A percentile compares a stretch with the other conserved stretches of the same genome.
phyloP scores from a whole-genome alignment of 495 filamentous ascomycete species.

The Acidomyces sp. region DNA sequence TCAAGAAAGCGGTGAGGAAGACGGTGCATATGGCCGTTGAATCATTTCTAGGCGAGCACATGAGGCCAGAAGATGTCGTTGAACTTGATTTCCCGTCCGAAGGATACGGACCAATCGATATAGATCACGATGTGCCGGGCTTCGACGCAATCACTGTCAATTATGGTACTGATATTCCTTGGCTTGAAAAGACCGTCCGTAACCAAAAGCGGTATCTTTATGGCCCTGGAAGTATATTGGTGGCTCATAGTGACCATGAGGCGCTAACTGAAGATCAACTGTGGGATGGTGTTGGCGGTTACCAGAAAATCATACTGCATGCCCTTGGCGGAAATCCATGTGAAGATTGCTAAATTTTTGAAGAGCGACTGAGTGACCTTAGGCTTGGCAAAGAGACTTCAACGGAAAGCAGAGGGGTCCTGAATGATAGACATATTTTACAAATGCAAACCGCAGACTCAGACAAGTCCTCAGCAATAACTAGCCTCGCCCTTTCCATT shows the following conservation, averaged over 20 bases:
- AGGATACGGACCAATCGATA: constrained; percentile 61
- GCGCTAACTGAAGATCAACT: constrained; percentile 54
- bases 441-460: too few relatives aligned
- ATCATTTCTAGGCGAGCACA: constrained; percentile 37
- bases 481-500: too few relatives aligned
- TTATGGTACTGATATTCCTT: constrained; percentile 86
- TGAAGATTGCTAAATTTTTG: background rate
- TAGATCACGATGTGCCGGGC: constrained; percentile 67
- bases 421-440: too few relatives aligned
- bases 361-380: too few relatives aligned
- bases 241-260: constrained; percentile 81
- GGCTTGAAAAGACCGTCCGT: constrained; percentile 41
- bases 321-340: constrained; percentile 1
- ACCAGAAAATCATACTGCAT: constrained; percentile 29
- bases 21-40: constrained; percentile 36
- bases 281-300: constrained; percentile 33
- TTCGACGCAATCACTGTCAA: constrained; percentile 72
- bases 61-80: constrained; percentile 48
- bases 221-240: constrained; percentile 76
- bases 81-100: constrained; percentile 42
- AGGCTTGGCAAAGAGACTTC: too few relatives aligned
- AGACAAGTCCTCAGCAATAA: too few relatives aligned
- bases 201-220: constrained; percentile 75
- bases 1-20: constrained; percentile 42
- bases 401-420: too few relatives aligned